Evolutionary conservation across 2,329 filamentous ascomycete genomes (phyloP), one percentile per base, ranked within the genome.

Genomic region (Macrophomina phaseolina): DNA sequence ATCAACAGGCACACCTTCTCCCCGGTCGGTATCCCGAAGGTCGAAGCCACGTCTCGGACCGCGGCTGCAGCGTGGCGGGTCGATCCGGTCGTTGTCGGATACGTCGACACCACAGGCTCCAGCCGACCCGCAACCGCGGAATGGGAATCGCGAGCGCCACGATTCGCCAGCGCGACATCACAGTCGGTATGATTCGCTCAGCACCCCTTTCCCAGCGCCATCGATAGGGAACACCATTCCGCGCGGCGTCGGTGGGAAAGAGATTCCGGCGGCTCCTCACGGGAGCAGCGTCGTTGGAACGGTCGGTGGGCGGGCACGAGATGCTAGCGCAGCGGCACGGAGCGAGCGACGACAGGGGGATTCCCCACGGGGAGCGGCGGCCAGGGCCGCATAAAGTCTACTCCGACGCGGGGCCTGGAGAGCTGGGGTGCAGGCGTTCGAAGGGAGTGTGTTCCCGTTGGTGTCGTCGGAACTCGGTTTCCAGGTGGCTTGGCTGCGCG

Each of bases 401-500:
- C 14, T 61, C 42, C 40, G 16, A 28, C 30, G 30, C 30, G 56
- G 42, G 42, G 42, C 12, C 11, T 38, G n/a, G 12, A 14, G 14
- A 16, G 28, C 23, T 23, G 42, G 58, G 45, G 18, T 8, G 45
- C n/a, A 12, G 6, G 36, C 8, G 40, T 14, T n/a, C 14, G 14
- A 14, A 30, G 45, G 28, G 32, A 62, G 42, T 62, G 45, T 62
- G 58, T 38, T 62, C 45, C 58, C 58, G 58, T 62, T 45, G 58
- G 58, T 62, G 30, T 45, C 58, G 58, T 62, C 58, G 58, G 58
- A n/a, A 36, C 14, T 28, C 32, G 8, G 58, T 49, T 62, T 62
- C 58, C 58, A 49, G 42, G 58, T 49, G 58, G 30, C 58, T 49
- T 62, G 58, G 58, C 58, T 16, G n/a, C 42, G 45, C 9, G 28